Evolutionary conservation across 2,329 filamentous ascomycete species (phyloP).

Genomic region (Paecilomyces fulvus): DNA sequence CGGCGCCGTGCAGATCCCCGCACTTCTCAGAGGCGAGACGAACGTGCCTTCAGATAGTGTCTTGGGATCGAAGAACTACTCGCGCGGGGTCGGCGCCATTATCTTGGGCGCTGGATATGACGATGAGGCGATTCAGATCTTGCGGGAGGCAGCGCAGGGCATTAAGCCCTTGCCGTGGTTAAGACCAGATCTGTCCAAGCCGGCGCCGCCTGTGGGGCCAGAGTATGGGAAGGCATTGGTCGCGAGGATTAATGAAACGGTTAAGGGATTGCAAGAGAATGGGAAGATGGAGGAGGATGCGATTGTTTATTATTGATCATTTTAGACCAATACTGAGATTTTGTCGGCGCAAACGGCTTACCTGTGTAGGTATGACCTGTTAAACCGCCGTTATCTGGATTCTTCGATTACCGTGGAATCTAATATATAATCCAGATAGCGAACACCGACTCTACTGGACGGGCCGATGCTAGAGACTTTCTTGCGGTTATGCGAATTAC

Average conservation of each 20-base stretch:
- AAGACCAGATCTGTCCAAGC: slow-evolving; percentile 11
- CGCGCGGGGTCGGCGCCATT: slow-evolving; percentile 8
- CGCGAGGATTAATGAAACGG: not conserved
- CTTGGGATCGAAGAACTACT: slow-evolving; percentile 15
- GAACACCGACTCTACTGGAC: too few species aligned
- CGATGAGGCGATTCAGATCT: slow-evolving; percentile 6
- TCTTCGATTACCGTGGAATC: too few species aligned
- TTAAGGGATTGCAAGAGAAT: not conserved
- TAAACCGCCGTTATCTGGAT: too few species aligned
- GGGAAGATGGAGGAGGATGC: not conserved
- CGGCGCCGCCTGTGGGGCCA: slow-evolving; percentile 13
- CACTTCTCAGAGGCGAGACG: slow-evolving; percentile 11
- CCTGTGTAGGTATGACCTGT: too few species aligned
- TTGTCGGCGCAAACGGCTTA: not conserved
- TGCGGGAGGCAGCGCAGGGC: slow-evolving; percentile 10
- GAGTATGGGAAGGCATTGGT: slow-evolving; percentile 13
- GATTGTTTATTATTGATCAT: not conserved
- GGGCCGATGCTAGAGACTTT: too few species aligned
- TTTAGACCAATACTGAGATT: not conserved
- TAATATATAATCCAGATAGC: too few species aligned
- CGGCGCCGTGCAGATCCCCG: slow-evolving; percentile 9
- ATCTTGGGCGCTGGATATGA: slow-evolving; percentile 15
- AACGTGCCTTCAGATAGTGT: slow-evolving; percentile 6
- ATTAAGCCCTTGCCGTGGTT: slow-evolving; percentile 15
- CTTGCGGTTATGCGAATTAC: too few species aligned